Percentiles rank a stretch among this genome's conserved stretches.
phyloP scores from a whole-genome alignment of 495 filamentous ascomycete species.

The Parmelia sp. region DNA sequence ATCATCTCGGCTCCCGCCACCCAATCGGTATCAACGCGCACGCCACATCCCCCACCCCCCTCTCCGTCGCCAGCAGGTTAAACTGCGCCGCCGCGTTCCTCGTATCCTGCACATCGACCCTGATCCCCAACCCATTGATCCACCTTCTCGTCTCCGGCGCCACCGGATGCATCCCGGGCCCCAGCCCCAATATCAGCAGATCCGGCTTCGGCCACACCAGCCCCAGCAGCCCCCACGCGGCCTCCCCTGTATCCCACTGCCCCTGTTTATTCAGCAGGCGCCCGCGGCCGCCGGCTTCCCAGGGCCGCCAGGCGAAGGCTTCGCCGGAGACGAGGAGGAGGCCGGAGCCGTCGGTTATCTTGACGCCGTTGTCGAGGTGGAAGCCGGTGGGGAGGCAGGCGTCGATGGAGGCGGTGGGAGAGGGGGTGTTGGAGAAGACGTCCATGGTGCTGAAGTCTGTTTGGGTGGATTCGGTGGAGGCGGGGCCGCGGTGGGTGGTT shows the following conservation, averaged over 20 bases:
- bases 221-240: constrained; percentile 67
- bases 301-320: constrained; percentile 82
- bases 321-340: constrained; percentile 76
- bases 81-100: constrained; percentile 89
- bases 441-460: constrained; percentile 74
- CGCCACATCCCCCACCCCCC: constrained; percentile 71
- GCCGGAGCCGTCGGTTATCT: constrained; percentile 57
- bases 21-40: constrained; percentile 85
- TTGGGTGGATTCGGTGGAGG: constrained; percentile 54
- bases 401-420: constrained; percentile 77
- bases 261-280: constrained; percentile 65
- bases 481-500: constrained; percentile 52
- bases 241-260: constrained; percentile 64
- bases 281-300: constrained; percentile 33
- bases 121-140: constrained; percentile 72
- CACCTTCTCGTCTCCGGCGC: constrained; percentile 64
- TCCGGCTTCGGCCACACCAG: constrained; percentile 87
- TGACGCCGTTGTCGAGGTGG: constrained; percentile 67
- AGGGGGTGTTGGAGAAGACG: constrained; percentile 67
- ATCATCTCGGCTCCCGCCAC: constrained; percentile 52
- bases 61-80: constrained; percentile 78
- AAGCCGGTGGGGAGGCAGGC: constrained; percentile 73
- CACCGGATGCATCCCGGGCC: constrained; percentile 64
- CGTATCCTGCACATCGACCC: constrained; percentile 86
- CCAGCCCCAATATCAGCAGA: constrained; percentile 81